Evolutionary conservation across 164 flowering plant species (phyloP), one percentile per base, ranked within the genome.

Genomic region (Berberis thunbergii): DNA sequence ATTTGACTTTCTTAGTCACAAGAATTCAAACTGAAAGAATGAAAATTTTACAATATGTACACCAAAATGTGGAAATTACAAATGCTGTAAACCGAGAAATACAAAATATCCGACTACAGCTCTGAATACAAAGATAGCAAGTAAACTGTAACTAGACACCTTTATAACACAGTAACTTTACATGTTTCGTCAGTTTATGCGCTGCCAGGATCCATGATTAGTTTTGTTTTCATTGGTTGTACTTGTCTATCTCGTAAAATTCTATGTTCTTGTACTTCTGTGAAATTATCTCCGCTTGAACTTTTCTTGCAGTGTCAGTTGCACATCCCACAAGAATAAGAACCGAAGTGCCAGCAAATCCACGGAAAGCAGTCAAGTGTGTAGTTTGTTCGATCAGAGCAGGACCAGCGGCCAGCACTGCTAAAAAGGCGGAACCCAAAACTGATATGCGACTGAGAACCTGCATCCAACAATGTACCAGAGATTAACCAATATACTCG

Each of bases 241-340:
- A 74, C 59, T 71, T 75, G 52, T 87, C 86, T 39, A 81, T 55
- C 62, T 89, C 89, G 67, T 91, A 87, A 60, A 91, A 84, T 75
- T 94, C 97, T 39, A 94, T 94, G 68, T 84, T 91, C 85, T 87
- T 91, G 82, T 95, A 95, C 75, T 95, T 95, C 56, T 95, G 99
- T 12, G 99, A 95, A 59, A 95, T 95, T 48, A 95, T 85, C 78
- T 95, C 97, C 6, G 99, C 99, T 73, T 95, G 89, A 66, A 95
- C 97, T 79, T 95, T 95, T 67, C 99, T 79, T 44, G 99, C 97
- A 0, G 99, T 95, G 69, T 95, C 99, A 7, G 99, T 91, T 10
- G 99, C 99, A 75, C 99, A 95, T 38, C 99, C 99, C 57, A 95
- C 99, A 57, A 95, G 97, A 78, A 95, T 95, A 64, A 95, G 94